Evolutionary conservation across 2,329 filamentous ascomycete species (phyloP), one percentile per base, ranked within the genome.

Genomic region (Byssothecium circinans): DNA sequence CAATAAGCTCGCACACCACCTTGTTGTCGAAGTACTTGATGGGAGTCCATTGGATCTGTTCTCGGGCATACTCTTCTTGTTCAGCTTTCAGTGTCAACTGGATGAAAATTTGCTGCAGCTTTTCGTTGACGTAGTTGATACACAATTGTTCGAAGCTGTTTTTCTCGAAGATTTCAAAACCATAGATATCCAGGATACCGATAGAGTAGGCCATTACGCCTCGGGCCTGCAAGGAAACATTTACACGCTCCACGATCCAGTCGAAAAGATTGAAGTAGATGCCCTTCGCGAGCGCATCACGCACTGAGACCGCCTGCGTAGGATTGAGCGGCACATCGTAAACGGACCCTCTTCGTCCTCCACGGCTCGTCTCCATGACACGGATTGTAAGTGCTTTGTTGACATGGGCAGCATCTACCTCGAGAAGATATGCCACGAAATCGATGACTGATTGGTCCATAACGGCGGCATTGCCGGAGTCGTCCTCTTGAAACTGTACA

Each of bases 11-110:
- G 70, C 94, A 99, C 47, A 99, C 94, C 39, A 99, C 87, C 78
- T 97, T 97, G 81, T 99, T 99, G 74, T 99, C 94, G 62, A 97
- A 99, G 74, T 97, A 99, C 65, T 94, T 95, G 79, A 99, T 99
- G 2, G 94, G 94, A 0, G 91, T 96, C 94, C 94, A 99, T 68
- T 95, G 86, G 67, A 99, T 99, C 77, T 97, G 86, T 72, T 99
- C 94, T 40, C 89, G 81, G 14, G 88, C 90, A 65, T 99, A 99
- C 71, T 99, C 94, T 61, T 99, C 94, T 75, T 99, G 94, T 71
- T 99, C 94, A 0, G 94, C 87, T 77, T 96, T 96, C 53, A 99
- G 74, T 0, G 94, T 99, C 61, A 99, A 78, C 72, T 99, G 94
- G 60, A 99, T 99, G 69, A 99, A 99, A 64, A 99, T 97, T 68